These are phyloP conservation scores for Rhododendron griersonianum DNA, from an alignment of 148 eudicot genomes.

Conservation along the genomic window DNA sequence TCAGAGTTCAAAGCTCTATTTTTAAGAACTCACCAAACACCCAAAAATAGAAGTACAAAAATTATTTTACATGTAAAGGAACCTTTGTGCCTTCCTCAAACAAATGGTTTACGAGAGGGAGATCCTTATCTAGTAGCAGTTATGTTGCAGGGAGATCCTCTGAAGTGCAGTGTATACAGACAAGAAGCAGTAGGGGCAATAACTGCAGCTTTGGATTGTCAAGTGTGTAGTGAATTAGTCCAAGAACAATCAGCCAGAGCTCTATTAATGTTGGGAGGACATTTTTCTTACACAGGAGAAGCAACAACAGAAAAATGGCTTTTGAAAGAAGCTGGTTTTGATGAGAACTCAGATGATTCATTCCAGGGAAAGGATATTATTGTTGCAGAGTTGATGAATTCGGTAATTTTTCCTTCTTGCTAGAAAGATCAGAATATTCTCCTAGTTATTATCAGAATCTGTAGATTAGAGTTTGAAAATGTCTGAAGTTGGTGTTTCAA, in stretches of 20 bases:
- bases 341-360: conserved; percentile 17
- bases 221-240: conserved; percentile 19
- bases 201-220: conserved; percentile 26
- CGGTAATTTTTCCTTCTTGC: conserved; percentile 15
- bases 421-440: not conserved
- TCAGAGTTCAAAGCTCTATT: no score
- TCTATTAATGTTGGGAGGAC: conserved; percentile 35
- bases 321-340: conserved; percentile 35
- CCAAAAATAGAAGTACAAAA: no score
- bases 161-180: conserved; percentile 38
- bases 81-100: not conserved
- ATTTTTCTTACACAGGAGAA: conserved; percentile 37
- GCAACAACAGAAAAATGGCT: conserved; percentile 37
- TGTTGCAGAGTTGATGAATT: conserved; percentile 6
- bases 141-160: conserved; percentile 45
- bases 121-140: conserved; percentile 25
- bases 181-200: conserved; percentile 41
- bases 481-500: not conserved
- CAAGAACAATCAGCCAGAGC: conserved; percentile 44
- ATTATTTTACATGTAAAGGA: no score
- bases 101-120: not conserved
- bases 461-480: not conserved
- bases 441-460: not conserved
- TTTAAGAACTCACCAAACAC: no score
- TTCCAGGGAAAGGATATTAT: conserved; percentile 19